These are phyloP conservation scores for Adansonia gregorii DNA, from an alignment of 441 rosid species.

Conservation along the genomic window DNA sequence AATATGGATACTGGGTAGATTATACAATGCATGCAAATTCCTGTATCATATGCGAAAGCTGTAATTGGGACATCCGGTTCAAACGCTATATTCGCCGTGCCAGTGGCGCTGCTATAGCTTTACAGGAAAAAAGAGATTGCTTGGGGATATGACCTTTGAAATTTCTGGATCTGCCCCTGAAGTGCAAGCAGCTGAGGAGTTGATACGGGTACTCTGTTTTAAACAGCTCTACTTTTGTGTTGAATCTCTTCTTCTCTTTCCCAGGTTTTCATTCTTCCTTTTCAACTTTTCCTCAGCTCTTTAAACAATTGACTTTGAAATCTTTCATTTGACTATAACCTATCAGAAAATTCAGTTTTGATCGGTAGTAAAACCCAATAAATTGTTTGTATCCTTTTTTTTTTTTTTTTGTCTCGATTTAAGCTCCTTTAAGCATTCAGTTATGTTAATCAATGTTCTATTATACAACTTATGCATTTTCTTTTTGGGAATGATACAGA, in stretches of 20 bases:
- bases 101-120: slow-evolving; percentile 41
- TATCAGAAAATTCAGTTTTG: neutral
- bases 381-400: neutral
- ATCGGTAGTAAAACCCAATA: neutral
- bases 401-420: neutral
- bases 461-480: neutral
- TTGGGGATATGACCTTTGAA: slow-evolving; percentile 46
- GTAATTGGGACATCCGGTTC: slow-evolving; percentile 42
- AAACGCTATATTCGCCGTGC: slow-evolving; percentile 42
- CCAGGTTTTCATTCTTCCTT: neutral
- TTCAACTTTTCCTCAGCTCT: neutral
- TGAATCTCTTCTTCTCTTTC: neutral
- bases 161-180: slow-evolving; percentile 42
- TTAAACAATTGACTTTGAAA: neutral
- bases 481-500: neutral
- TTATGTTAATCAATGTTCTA: neutral
- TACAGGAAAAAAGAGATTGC: slow-evolving; percentile 41
- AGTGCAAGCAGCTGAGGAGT: slow-evolving; percentile 41
- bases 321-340: neutral
- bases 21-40: slow-evolving; percentile 40
- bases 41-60: slow-evolving; percentile 42
- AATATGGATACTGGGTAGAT: slow-evolving; percentile 27
- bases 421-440: neutral
- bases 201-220: slow-evolving; percentile 36
- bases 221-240: neutral